Evolutionary conservation across 164 flowering plant genomes (phyloP).

Genomic region (Taxillus chinensis): DNA sequence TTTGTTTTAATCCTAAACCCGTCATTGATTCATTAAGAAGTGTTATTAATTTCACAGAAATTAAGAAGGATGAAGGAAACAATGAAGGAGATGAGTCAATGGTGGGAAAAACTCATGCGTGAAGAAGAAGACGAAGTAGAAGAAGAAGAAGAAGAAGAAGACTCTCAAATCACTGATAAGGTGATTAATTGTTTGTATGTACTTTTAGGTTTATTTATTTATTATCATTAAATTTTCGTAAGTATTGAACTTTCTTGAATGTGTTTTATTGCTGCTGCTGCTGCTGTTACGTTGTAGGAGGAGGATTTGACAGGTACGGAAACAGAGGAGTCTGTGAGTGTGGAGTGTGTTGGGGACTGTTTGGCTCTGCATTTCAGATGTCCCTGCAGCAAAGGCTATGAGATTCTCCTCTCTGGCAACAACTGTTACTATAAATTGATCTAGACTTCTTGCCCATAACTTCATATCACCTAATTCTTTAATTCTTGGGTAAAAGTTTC

Average conservation of each 20-base stretch:
- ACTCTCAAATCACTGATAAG: not conserved
- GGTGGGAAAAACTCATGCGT: not conserved
- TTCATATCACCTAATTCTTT: no score
- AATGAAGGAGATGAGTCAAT: not conserved
- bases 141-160: not conserved
- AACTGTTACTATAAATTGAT: constrained; percentile 24
- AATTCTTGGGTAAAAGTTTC: no score
- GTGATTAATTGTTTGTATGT: not conserved
- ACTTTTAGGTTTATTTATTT: not conserved
- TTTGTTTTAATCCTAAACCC: no score
- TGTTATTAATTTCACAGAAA: not conserved
- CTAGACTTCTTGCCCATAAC: not conserved
- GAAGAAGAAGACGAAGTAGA: not conserved
- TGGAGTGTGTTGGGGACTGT: constrained; percentile 20
- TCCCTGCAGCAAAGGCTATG: constrained; percentile 20
- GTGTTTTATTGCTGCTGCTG: not conserved
- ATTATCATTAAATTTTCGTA: not conserved
- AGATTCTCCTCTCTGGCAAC: constrained; percentile 18
- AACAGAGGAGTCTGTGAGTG: constrained; percentile 17
- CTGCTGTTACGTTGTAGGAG: not conserved
- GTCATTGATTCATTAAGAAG: not conserved
- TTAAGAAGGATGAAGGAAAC: not conserved
- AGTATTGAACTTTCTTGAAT: not conserved
- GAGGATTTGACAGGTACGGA: constrained; percentile 3
- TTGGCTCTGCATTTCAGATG: constrained; percentile 22